These are phyloP conservation scores for Rugosomyces carneus DNA, from an alignment of 1,284 basidiomycete species.

Conservation along the genomic window DNA sequence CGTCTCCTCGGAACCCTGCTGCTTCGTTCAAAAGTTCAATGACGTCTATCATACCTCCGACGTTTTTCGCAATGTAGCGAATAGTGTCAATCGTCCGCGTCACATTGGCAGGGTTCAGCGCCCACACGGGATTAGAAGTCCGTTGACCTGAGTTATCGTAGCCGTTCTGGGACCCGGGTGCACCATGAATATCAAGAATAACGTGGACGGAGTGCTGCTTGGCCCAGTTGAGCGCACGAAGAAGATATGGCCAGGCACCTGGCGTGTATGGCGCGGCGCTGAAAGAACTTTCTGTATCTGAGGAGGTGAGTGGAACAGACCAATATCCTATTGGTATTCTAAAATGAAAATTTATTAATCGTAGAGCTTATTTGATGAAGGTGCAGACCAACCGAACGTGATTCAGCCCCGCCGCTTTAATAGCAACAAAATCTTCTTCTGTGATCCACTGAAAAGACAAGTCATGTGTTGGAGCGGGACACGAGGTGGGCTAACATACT, in stretches of 20 bases:
- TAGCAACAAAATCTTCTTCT: conserved; percentile 61
- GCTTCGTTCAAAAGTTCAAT: conserved; percentile 64
- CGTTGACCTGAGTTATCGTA: conserved; percentile 83
- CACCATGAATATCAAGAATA: conserved; percentile 69
- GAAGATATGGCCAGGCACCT: conserved; percentile 66
- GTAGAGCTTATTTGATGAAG: not conserved
- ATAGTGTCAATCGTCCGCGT: conserved; percentile 63
- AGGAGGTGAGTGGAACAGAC: conserved; percentile 59
- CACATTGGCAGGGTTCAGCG: conserved; percentile 47
- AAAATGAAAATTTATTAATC: conserved; percentile 7
- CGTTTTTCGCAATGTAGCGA: conserved; percentile 46
- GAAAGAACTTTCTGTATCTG: conserved; percentile 44
- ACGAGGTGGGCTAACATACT: conserved; percentile 21
- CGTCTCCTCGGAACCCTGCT: conserved; percentile 40
- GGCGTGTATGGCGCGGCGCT: conserved; percentile 52
- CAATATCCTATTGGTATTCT: conserved; percentile 73
- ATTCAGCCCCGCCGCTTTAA: conserved; percentile 67
- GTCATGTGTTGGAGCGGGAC: not conserved
- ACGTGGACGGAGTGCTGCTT: conserved; percentile 49
- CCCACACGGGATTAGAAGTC: conserved; percentile 61
- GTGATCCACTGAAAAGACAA: conserved; percentile 49
- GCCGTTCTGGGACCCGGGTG: conserved; percentile 67
- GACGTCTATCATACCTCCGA: conserved; percentile 52
- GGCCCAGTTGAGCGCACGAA: conserved; percentile 63
- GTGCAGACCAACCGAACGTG: conserved; percentile 55